Evolutionary conservation across 23 red algal species (phyloP), one percentile per base, ranked within the genome.

Genomic region (Gracilaria gracilis): DNA sequence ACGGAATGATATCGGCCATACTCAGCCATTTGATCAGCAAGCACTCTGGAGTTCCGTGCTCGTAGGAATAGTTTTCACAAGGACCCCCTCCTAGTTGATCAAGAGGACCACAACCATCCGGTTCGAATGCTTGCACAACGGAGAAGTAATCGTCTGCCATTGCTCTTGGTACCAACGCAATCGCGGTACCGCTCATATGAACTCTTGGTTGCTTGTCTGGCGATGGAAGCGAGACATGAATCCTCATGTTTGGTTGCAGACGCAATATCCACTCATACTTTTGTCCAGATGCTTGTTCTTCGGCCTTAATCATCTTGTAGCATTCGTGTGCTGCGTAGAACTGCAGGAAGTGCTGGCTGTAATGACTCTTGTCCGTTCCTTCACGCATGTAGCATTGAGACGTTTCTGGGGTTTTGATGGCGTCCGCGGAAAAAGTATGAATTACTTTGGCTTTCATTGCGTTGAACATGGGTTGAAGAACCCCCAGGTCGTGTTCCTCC

Each of bases 11-110:
- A 47, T 79, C 73, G 34, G 71, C 28, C 71, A 48, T 47, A 37
- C 74, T 90, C 9, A 90, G 57, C 87, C 87, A 90, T 64, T 90
- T 90, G 59, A 90, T 81, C 3, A 69, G 87, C 75, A 90, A 36
- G 46, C 87, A 90, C 58, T 90, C 87, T 8, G 75, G 32, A 67
- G 71, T 53, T 20, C 62, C 72, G 39, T 69, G 50, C 33, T 80
- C 75, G 44, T 90, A 90, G 3, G 87, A 61, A 62, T 90, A 90
- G 36, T 90, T 90, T 33, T 79, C 74, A 31, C 87, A 90, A 37
- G 76, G 74, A 19, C 23, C 87, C 11, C 64, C 75, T 71, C 87
- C 87, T 25, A 90, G 21, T 27, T 80, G 54, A 19, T 90, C 74
- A 14, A 90, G 74, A 47, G 54, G 53, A 21, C 66, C 34, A 33